Percentiles rank a stretch among this genome's conserved stretches.
Conservation (phyloP, 75 land plant species). For the Cryptomeria japonica region DNA sequence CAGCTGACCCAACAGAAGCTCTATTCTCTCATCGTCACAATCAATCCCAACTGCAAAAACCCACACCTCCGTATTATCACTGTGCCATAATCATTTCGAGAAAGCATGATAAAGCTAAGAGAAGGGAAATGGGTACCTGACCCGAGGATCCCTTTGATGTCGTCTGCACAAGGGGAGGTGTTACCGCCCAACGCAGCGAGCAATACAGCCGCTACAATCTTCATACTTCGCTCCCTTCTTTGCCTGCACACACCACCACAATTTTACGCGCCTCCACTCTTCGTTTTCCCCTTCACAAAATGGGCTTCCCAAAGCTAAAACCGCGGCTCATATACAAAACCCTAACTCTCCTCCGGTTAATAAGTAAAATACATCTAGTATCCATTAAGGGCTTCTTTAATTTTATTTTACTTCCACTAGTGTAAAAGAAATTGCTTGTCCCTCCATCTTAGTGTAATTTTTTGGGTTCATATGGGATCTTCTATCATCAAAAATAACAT, state of each 20-base stretch:
- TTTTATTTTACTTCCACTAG: too few species aligned
- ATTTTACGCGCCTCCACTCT: neutral
- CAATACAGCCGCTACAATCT: constrained; percentile 74
- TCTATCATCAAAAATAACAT: too few species aligned
- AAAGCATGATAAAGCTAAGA: neutral
- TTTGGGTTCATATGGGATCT: too few species aligned
- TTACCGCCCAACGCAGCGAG: constrained; percentile 79
- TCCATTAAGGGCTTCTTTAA: too few species aligned
- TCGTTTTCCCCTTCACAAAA: neutral
- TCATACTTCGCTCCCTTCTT: constrained; percentile 32
- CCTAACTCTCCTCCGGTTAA: too few species aligned
- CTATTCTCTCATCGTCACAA: constrained; percentile 57
- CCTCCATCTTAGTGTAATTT: too few species aligned
- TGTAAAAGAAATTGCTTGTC: too few species aligned
- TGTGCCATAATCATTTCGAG: neutral
- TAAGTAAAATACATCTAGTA: too few species aligned
- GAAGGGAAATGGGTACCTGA: constrained; percentile 42
- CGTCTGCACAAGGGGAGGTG: constrained; percentile 48
- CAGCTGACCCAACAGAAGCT: constrained; percentile 50
- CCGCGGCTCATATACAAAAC: too few species aligned
- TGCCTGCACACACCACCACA: neutral
- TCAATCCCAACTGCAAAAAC: constrained; percentile 65
- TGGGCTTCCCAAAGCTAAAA: neutral
- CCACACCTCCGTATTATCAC: neutral
- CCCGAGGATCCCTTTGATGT: constrained; percentile 58